Evolutionary conservation across 257 asterid genomes (phyloP).

Genomic region (Thymus quinquecostatus): DNA sequence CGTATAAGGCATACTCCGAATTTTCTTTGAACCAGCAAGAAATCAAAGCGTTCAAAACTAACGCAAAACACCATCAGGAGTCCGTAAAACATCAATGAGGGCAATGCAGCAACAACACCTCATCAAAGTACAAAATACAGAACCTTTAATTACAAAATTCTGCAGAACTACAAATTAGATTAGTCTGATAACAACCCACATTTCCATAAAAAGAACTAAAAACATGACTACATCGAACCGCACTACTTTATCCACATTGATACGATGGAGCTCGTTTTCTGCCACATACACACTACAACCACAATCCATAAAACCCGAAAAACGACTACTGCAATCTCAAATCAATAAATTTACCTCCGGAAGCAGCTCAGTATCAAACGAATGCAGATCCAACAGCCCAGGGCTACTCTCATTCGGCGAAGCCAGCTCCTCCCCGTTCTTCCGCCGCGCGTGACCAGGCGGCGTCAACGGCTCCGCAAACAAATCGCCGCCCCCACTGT

Average conservation of each 20-base stretch:
- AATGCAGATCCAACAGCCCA: slow-evolving; percentile 94
- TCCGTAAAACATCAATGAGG: background rate
- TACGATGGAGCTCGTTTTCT: background rate
- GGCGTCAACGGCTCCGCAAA: slow-evolving; percentile 82
- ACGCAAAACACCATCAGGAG: background rate
- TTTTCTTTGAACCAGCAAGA: background rate
- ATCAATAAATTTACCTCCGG: slow-evolving; percentile 59
- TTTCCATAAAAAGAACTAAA: background rate
- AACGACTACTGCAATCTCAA: background rate
- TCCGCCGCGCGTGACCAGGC: slow-evolving; percentile 52
- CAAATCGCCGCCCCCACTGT: slow-evolving; percentile 62
- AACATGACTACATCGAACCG: background rate
- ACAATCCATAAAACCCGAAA: slow-evolving; percentile 1
- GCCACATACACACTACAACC: slow-evolving; percentile 6
- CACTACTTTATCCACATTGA: slow-evolving; percentile 3
- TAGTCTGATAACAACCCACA: background rate
- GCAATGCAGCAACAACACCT: background rate
- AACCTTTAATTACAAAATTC: background rate
- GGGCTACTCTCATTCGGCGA: slow-evolving; percentile 86
- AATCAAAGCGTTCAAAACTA: background rate
- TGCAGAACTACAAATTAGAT: background rate
- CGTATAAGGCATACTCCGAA: background rate
- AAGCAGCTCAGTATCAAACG: slow-evolving; percentile 91
- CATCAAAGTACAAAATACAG: slow-evolving; percentile 14
- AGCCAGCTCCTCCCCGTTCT: slow-evolving; percentile 60